These are phyloP conservation scores for Pseudisothecium myosuroides DNA, from an alignment of 225 moss, liverwort and hornwort genomes.

Conservation along the genomic window DNA sequence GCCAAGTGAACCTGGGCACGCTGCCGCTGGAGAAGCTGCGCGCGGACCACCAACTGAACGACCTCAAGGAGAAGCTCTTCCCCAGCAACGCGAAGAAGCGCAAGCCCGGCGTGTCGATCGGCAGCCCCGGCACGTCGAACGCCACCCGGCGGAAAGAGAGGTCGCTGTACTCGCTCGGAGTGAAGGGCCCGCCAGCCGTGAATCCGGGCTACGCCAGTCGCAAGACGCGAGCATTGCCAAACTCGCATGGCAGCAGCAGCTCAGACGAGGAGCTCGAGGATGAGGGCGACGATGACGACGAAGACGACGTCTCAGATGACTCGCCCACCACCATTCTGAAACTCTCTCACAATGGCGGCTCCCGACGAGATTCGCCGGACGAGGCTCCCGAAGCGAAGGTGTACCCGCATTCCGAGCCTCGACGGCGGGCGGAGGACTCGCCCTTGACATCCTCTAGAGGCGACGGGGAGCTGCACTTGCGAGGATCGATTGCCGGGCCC, in stretches of 20 bases:
- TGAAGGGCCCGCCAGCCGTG: slow-evolving; percentile 60
- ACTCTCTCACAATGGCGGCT: slow-evolving; percentile 12
- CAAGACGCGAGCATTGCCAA: slow-evolving; percentile 52
- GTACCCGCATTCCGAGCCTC: slow-evolving; percentile 25
- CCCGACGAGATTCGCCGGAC: slow-evolving; percentile 1
- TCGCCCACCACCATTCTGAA: slow-evolving; percentile 20
- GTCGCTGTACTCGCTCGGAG: slow-evolving; percentile 87
- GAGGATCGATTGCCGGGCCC: neutral
- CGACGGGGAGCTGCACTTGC: slow-evolving; percentile 9
- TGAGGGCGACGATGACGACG: slow-evolving; percentile 48
- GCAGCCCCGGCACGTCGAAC: slow-evolving; percentile 40
- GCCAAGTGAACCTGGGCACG: slow-evolving; percentile 88
- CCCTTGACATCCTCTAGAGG: neutral
- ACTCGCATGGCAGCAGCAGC: slow-evolving; percentile 42
- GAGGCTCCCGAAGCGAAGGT: slow-evolving; percentile 5
- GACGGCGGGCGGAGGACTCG: slow-evolving; percentile 16
- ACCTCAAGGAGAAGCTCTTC: slow-evolving; percentile 83
- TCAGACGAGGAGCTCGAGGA: slow-evolving; percentile 48
- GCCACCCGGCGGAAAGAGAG: slow-evolving; percentile 70
- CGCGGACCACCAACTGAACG: slow-evolving; percentile 85
- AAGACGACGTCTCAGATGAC: slow-evolving; percentile 28
- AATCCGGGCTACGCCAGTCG: slow-evolving; percentile 86
- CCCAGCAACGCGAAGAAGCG: slow-evolving; percentile 57
- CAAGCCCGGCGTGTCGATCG: slow-evolving; percentile 50
- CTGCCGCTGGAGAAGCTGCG: slow-evolving; percentile 92